Base-by-base conservation (phyloP, 352 stramenopile species). In the Globisporangium parvum region DNA sequence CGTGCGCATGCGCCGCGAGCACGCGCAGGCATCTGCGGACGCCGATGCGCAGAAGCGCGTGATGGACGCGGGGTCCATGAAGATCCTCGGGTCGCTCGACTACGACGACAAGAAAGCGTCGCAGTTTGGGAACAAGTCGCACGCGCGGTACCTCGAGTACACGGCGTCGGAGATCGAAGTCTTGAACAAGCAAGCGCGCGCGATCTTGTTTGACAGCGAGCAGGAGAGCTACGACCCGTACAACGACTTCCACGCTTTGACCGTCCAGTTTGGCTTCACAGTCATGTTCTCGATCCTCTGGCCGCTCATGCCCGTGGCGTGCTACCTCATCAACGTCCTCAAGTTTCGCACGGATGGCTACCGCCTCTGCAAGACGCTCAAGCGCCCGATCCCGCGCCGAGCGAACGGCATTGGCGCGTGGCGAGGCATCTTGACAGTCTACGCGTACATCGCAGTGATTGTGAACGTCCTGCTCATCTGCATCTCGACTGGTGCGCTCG, bases 231-330 rank as follows among this genome's bases (percentile, higher is more conserved):
- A 85, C 49, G 80, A 91, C 33, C 78, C 80, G 46, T 91, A 91
- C 51, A 76, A 91, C 47, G 78, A 88, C 52, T 88, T 85, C 53
- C 80, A 91, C 58, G 73, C 73, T 23, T 47, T 87, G 40, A 86
- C 79, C 2, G 78, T 88, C 28, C 80, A 88, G 46, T 91, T 66
- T 47, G 80, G 76, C 18, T 88, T 91, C 54, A 86, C 75, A 10
- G 80, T 88, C 42, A 91, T 91, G 78, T 91, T 91, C 50, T 87
- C 76, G 10, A 87, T 91, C 53, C 59, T 91, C 41, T 91, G 80
- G 80, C 80, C 78, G 24, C 53, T 77, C 26, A 91, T 91, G 80
- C 80, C 80, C 0, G 71, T 87, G 50, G 80, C 73, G 20, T 91
- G 80, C 57, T 85, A 80, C 42, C 35, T 81, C 35, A 87, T 91